Evolutionary conservation across 192 early-diverging fungal genomes (phyloP).

Genomic region (Podila horticola): DNA sequence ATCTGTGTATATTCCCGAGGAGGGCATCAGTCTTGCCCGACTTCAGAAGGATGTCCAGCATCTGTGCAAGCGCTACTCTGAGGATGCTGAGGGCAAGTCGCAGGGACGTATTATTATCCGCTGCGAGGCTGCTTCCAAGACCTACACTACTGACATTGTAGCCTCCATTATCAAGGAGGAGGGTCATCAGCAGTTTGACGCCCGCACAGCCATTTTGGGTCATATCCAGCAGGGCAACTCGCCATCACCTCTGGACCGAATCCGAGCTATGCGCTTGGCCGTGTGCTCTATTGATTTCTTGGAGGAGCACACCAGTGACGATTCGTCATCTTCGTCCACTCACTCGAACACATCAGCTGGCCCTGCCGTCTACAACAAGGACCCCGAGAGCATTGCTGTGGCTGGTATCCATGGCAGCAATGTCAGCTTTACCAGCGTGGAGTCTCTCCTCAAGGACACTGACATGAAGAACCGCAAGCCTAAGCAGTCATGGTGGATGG

Average conservation of each 20-base stretch:
- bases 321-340: conserved; percentile 47
- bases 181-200: conserved; percentile 88
- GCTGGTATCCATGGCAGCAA: conserved; percentile 86
- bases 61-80: conserved; percentile 77
- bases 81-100: conserved; percentile 74
- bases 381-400: conserved; percentile 71
- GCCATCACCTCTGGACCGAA: conserved; percentile 94
- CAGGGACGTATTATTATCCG: conserved; percentile 92
- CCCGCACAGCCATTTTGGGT: conserved; percentile 89
- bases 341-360: conserved; percentile 50
- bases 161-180: conserved; percentile 88
- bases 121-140: conserved; percentile 73
- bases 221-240: conserved; percentile 96
- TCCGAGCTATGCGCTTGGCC: conserved; percentile 90
- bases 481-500: conserved; percentile 76
- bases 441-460: conserved; percentile 66
- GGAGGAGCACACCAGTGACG: conserved; percentile 63
- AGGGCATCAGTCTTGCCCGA: conserved; percentile 79
- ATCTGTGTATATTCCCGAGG: conserved; percentile 94
- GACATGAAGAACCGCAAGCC: conserved; percentile 86
- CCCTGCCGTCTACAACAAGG: conserved; percentile 69
- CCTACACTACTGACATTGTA: conserved; percentile 92
- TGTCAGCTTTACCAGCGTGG: conserved; percentile 69
- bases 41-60: conserved; percentile 90
- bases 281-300: conserved; percentile 88